Base-by-base conservation (phyloP, 306 rosid genomes). In the Amphicarpaea edgeworthii region DNA sequence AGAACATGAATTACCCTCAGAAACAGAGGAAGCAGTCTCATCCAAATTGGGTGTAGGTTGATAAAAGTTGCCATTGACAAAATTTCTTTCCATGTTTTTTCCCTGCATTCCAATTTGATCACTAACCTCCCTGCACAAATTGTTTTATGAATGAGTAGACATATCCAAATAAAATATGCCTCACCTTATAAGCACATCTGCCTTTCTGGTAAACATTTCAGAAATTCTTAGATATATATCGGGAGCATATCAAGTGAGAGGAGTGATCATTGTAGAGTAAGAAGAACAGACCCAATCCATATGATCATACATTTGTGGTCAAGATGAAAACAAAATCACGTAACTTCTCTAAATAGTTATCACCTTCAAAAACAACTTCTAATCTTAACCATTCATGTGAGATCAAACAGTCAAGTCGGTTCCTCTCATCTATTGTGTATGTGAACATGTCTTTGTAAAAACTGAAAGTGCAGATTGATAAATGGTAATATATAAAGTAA, bases 41-140 rank as follows among this genome's bases (percentile, higher is more conserved):
- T 87, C 86, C 32, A 71, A 76, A 28, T 72, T 84, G 45, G 54
- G 34, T 19, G 75, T 76, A 78, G 79, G 50, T 38, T 81, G 84
- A 81, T 76, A 87, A 53, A 57, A 30, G 45, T 63, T 81, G 64
- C 83, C 86, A 81, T 81, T 77, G 23, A 42, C 24, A 74, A 80
- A 55, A 10, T 47, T 65, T 73, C 73, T 67, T 54, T 77, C 85
- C 34, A 41, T 55, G 60, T 65, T 68, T 23, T 79, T 80, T 49
- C 50, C 84, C 65, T 76, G 74, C 9, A 49, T 19, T 7, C 76
- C 79, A 51, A 82, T 68, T 50, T 70, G 74, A 85, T 81, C 82
- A 73, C 53, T 45, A 19, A 82, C 64, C 49, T 79, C 90, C 87
- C 98, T 93, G 86, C 42, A 49, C 46, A 75, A 83, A 76, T 83